A percentile compares a stretch with the other conserved stretches of the same genome.
These are phyloP conservation scores for Diversispora epigaea DNA, from an alignment of 192 early-diverging fungal genomes.

Conservation along the genomic window DNA sequence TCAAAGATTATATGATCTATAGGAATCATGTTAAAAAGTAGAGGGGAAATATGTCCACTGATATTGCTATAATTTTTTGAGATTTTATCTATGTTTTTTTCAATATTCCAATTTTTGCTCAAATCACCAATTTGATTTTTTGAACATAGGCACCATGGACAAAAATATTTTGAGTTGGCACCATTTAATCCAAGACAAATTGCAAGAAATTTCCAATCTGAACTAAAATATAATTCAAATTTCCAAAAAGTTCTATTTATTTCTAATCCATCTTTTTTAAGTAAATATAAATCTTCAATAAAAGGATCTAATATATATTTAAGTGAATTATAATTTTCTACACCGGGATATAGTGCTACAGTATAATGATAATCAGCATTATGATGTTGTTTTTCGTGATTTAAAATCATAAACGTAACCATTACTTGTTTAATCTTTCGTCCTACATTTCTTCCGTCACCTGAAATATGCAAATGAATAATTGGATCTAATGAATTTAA, in stretches of 20 bases:
- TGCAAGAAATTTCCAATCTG: neutral
- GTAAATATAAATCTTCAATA: neutral
- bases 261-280: neutral
- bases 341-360: neutral
- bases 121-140: neutral
- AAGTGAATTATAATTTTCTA: neutral
- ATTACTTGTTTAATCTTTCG: neutral
- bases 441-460: neutral
- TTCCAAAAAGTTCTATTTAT: neutral
- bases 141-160: neutral
- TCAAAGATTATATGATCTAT: neutral
- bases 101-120: neutral
- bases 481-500: neutral
- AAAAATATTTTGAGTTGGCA: constrained; percentile 5
- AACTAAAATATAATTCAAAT: neutral
- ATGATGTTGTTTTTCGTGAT: neutral
- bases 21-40: neutral
- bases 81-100: neutral
- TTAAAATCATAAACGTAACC: neutral
- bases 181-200: neutral
- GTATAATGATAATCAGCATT: neutral
- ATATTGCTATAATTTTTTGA: neutral
- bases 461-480: neutral
- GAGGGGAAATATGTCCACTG: neutral
- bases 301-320: neutral